phyloP scores from a whole-genome alignment of 106 monocot species.

The Agapanthus africanus region DNA sequence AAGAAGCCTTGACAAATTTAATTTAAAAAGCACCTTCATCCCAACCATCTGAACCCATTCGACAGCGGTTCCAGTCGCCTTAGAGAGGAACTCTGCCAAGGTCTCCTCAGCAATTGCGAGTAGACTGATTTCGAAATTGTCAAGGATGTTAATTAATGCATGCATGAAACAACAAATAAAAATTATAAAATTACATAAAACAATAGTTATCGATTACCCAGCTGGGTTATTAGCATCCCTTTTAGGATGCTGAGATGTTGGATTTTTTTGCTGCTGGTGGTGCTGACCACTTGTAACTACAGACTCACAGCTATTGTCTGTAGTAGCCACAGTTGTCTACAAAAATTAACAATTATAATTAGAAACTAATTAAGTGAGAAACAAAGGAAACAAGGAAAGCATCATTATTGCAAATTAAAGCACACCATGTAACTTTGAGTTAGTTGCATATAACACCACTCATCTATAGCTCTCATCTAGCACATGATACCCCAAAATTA shows the following conservation, averaged over 20 bases:
- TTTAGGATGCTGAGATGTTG: slow-evolving; percentile 61
- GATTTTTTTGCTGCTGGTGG: slow-evolving; percentile 64
- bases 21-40: slow-evolving; percentile 49
- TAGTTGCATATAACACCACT: too few species aligned
- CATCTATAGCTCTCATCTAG: too few species aligned
- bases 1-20: background rate
- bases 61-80: slow-evolving; percentile 83
- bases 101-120: slow-evolving; percentile 87
- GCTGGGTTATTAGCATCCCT: slow-evolving; percentile 86
- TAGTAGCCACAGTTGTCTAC: slow-evolving; percentile 56
- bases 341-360: background rate
- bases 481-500: too few species aligned
- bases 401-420: too few species aligned
- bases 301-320: slow-evolving; percentile 83
- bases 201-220: slow-evolving; percentile 37
- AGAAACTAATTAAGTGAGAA: slow-evolving; percentile 3
- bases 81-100: slow-evolving; percentile 72
- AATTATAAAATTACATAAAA: background rate
- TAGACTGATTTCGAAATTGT: slow-evolving; percentile 24
- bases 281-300: slow-evolving; percentile 82
- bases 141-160: background rate
- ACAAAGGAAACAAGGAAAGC: too few species aligned
- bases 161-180: background rate
- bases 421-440: too few species aligned
- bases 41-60: slow-evolving; percentile 90